Evolutionary conservation across 805 yeast genomes (phyloP).

Genomic region (Kodamaea hsintzibuensis): DNA sequence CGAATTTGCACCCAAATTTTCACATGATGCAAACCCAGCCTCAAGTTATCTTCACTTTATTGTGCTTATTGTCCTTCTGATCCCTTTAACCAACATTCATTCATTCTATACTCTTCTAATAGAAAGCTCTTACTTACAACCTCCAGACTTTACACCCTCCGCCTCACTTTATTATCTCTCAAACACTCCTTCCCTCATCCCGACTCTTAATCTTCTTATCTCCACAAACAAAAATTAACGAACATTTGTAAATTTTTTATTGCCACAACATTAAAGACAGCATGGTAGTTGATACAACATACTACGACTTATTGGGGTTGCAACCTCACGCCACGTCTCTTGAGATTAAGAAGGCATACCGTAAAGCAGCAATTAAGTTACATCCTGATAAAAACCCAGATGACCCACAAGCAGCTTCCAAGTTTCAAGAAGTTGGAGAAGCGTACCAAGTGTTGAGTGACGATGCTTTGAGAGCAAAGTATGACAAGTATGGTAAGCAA

Average conservation of each 20-base stretch:
- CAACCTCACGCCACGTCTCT: constrained; percentile 39
- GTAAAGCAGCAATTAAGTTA: constrained; percentile 44
- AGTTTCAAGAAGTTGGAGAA: constrained; percentile 53
- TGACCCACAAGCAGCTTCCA: constrained; percentile 45
- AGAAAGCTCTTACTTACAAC: neutral
- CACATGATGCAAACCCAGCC: too few relatives aligned
- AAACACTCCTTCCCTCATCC: neutral
- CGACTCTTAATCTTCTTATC: neutral
- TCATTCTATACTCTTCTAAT: neutral
- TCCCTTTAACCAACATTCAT: too few relatives aligned
- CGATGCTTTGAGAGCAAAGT: constrained; percentile 59
- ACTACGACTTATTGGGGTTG: constrained; percentile 40
- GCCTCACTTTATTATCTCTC: neutral
- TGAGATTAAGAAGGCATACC: constrained; percentile 46
- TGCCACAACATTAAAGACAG: neutral
- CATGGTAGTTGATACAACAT: constrained; percentile 49
- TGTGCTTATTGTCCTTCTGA: too few relatives aligned
- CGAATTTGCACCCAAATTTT: too few relatives aligned
- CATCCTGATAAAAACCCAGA: constrained; percentile 51
- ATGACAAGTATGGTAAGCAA: constrained; percentile 76
- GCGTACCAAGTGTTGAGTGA: constrained; percentile 80
- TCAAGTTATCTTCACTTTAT: too few relatives aligned
- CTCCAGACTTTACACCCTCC: neutral
- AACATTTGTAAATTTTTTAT: neutral
- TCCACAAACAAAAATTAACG: neutral